Percentiles rank a stretch among this genome's conserved stretches.
These are phyloP conservation scores for Adansonia digitata DNA, from an alignment of 345 rosid genomes.

Conservation along the genomic window DNA sequence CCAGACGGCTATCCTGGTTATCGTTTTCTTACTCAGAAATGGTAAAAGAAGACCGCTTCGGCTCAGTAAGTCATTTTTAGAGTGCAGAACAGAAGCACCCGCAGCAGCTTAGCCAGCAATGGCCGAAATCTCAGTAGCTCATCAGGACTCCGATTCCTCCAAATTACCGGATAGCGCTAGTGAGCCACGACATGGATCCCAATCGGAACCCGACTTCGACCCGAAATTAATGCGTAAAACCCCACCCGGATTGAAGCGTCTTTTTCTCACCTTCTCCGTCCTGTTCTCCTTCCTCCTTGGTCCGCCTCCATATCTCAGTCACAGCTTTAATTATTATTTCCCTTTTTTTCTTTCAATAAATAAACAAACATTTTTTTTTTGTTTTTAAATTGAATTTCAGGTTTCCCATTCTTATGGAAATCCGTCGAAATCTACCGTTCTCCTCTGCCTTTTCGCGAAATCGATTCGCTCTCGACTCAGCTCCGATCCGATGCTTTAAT, in stretches of 20 bases:
- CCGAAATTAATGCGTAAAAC: slow-evolving; percentile 54
- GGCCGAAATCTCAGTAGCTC: slow-evolving; percentile 44
- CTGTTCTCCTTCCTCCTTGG: slow-evolving; percentile 74
- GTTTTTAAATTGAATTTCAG: slow-evolving; percentile 23
- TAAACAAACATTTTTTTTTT: background rate
- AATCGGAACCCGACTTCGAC: slow-evolving; percentile 27
- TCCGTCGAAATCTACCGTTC: slow-evolving; percentile 92
- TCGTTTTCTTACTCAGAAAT: too few species aligned
- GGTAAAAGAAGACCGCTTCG: too few species aligned
- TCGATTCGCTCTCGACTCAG: slow-evolving; percentile 49
- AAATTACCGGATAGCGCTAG: slow-evolving; percentile 16
- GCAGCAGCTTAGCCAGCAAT: slow-evolving; percentile 26
- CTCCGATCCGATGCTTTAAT: slow-evolving; percentile 37
- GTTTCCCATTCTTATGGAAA: slow-evolving; percentile 75
- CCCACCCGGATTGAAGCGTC: slow-evolving; percentile 77
- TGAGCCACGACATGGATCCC: background rate
- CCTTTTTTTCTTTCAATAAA: background rate
- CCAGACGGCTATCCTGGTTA: too few species aligned
- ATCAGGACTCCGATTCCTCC: background rate
- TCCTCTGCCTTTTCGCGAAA: slow-evolving; percentile 73
- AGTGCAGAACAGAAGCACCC: background rate
- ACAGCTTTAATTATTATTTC: background rate
- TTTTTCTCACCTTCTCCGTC: slow-evolving; percentile 58
- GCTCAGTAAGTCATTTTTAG: background rate
- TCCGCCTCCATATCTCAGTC: background rate